Evolutionary conservation across 805 yeast genomes (phyloP).

Genomic region (Pichia pseudocactophila): DNA sequence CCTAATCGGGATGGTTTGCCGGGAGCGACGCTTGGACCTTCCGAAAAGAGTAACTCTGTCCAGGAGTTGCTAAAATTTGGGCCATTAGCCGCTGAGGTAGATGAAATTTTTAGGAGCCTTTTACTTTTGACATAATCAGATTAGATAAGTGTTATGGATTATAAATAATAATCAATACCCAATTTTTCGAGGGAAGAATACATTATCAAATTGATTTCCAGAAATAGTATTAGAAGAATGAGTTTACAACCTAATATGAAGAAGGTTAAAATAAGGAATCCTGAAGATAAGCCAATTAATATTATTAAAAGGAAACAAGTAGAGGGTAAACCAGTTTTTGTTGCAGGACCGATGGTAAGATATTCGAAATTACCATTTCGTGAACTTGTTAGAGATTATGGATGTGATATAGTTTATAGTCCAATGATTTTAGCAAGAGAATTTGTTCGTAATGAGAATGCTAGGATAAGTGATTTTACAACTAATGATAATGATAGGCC

Average conservation of each 20-base stretch:
- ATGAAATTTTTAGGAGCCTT: neutral
- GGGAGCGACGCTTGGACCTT: neutral
- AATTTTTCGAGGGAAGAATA: too few species aligned
- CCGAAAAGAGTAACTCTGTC: neutral
- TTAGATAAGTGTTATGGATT: too few species aligned
- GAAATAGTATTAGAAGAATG: neutral
- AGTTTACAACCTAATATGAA: conserved; percentile 13
- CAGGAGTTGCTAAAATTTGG: too few species aligned
- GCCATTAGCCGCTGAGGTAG: too few species aligned
- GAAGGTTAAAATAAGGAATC: conserved; percentile 26
- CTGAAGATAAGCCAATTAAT: conserved; percentile 43
- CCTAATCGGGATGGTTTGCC: too few species aligned
- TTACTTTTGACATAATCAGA: too few species aligned
- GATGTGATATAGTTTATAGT: conserved; percentile 77
- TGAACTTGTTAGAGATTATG: conserved; percentile 62
- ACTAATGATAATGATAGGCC: conserved; percentile 65
- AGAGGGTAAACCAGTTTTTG: conserved; percentile 47
- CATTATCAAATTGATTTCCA: neutral
- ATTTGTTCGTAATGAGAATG: conserved; percentile 75
- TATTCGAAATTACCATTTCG: conserved; percentile 92
- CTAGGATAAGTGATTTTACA: conserved; percentile 77
- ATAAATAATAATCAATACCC: too few species aligned
- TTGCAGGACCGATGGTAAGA: conserved; percentile 95
- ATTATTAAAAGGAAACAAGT: conserved; percentile 39
- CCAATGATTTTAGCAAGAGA: conserved; percentile 97